These are phyloP conservation scores for Phoma sp. DNA, from an alignment of 2,329 filamentous ascomycete genomes.

Conservation along the genomic window DNA sequence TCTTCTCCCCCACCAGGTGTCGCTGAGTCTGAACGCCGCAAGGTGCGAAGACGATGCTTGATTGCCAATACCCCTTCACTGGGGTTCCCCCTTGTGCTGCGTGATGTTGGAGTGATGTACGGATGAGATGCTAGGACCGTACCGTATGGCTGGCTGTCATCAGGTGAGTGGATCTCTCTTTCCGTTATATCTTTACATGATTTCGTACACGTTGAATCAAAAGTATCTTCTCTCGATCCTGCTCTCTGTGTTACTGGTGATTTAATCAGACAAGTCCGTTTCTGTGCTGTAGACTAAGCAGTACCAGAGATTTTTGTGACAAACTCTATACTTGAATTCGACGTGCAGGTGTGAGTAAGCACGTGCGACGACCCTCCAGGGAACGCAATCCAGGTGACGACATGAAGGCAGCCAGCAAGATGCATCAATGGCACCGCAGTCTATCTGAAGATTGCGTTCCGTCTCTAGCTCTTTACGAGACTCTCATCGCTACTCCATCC, in stretches of 20 bases:
- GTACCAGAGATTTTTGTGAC: too few relatives aligned
- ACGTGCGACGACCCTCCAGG: too few relatives aligned
- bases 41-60: slow-evolving; percentile 74
- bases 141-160: slow-evolving; percentile 18
- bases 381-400: too few relatives aligned
- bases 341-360: too few relatives aligned
- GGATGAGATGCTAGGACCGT: slow-evolving; percentile 19
- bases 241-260: neutral
- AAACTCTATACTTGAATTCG: too few relatives aligned
- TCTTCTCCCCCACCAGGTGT: slow-evolving; percentile 72
- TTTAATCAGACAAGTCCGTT: neutral
- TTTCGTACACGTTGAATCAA: neutral
- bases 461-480: too few relatives aligned
- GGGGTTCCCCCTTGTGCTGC: slow-evolving; percentile 14
- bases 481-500: too few relatives aligned
- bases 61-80: slow-evolving; percentile 71
- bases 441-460: too few relatives aligned
- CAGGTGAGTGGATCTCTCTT: slow-evolving; percentile 13
- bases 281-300: too few relatives aligned
- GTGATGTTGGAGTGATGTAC: slow-evolving; percentile 17
- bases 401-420: too few relatives aligned
- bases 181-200: neutral
- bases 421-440: too few relatives aligned
- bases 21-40: slow-evolving; percentile 72
- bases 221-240: neutral